phyloP scores from a whole-genome alignment of 306 rosid species.

The Quercus variabilis region DNA sequence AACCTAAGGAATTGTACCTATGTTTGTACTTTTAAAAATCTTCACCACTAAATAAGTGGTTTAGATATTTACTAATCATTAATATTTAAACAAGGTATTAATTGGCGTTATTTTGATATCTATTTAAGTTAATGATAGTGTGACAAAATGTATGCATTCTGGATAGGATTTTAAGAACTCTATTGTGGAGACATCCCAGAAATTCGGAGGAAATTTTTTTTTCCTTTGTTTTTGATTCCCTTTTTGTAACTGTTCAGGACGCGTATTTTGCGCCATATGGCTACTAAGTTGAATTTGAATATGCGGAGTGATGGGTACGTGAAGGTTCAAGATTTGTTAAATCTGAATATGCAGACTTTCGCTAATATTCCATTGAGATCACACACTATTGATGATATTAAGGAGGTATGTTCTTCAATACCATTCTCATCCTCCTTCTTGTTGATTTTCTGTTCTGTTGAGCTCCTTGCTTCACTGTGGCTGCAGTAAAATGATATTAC shows the following conservation, averaged over 20 bases:
- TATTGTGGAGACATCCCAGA: no score
- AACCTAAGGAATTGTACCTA: no score
- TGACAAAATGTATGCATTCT: no score
- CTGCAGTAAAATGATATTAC: background rate
- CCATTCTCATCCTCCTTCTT: background rate
- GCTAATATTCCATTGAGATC: slow-evolving; percentile 69
- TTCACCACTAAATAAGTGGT: no score
- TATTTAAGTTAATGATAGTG: no score
- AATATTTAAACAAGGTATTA: no score
- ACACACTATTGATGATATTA: slow-evolving; percentile 75
- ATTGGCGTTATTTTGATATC: no score
- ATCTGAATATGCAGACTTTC: slow-evolving; percentile 70
- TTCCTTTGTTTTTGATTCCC: background rate
- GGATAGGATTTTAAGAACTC: no score
- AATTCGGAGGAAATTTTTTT: background rate
- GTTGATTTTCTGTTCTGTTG: background rate
- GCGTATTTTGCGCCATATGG: slow-evolving; percentile 84
- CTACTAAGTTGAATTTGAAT: slow-evolving; percentile 70
- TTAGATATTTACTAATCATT: no score
- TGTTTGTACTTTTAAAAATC: no score
- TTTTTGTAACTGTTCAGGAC: slow-evolving; percentile 49
- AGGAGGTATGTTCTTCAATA: slow-evolving; percentile 60
- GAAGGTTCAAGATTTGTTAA: slow-evolving; percentile 70
- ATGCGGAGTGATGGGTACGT: slow-evolving; percentile 77
- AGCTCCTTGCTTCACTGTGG: background rate